These are phyloP conservation scores for Xylaria sp. DNA, from an alignment of 2,329 filamentous ascomycete species.

Conservation along the genomic window DNA sequence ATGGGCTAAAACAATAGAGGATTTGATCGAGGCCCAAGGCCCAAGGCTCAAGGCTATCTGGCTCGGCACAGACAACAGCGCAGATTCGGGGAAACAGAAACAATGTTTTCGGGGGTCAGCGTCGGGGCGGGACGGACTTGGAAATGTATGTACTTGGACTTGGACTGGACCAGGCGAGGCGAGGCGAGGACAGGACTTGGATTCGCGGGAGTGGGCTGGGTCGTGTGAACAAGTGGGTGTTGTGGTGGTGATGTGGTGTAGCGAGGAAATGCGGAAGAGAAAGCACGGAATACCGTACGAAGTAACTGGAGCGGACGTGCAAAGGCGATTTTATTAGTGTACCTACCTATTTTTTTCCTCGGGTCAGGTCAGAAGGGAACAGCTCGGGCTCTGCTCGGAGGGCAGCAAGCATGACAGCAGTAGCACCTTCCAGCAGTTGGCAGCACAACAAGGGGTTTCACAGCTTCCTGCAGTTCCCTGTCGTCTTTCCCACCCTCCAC, in stretches of 20 bases:
- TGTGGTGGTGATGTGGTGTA: neutral
- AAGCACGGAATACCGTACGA: too few species aligned
- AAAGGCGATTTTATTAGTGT: constrained; percentile 5
- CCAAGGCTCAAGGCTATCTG: neutral
- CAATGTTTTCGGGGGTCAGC: constrained; percentile 4
- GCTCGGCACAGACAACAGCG: neutral
- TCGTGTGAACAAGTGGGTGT: constrained; percentile 1
- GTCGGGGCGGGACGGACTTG: neutral
- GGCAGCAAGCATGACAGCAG: neutral
- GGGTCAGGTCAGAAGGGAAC: constrained; percentile 2
- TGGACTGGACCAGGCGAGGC: neutral
- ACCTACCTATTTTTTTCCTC: neutral
- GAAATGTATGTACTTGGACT: neutral
- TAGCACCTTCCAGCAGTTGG: constrained; percentile 5
- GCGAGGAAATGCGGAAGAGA: too few species aligned
- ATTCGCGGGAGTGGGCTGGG: constrained; percentile 1
- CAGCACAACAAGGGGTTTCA: neutral
- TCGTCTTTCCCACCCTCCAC: neutral
- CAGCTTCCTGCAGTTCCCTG: neutral
- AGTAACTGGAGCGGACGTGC: neutral
- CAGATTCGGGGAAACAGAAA: neutral
- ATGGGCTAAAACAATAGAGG: neutral
- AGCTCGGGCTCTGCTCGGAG: constrained; percentile 9
- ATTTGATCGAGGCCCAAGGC: neutral
- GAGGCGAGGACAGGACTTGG: neutral